A percentile compares a stretch with the other conserved stretches of the same genome.
Conservation (phyloP, 1,284 basidiomycete species). For the Ganoderma boninense region DNA sequence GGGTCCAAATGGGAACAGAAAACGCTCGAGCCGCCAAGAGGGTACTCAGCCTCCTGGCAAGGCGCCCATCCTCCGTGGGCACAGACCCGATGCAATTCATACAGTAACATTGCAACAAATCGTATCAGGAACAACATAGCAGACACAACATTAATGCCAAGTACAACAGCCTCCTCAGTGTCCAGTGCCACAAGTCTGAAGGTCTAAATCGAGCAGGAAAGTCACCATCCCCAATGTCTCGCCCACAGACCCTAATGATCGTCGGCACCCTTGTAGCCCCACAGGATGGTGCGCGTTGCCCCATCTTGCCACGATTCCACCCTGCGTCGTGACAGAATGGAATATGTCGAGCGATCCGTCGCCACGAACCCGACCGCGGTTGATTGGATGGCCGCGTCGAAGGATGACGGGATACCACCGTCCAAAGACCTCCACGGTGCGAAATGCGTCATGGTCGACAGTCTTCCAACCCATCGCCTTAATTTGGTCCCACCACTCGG, state of each 20-base stretch:
- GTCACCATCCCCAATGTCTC: neutral
- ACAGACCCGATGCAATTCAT: neutral
- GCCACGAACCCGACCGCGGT: constrained; percentile 73
- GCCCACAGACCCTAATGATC: constrained; percentile 37
- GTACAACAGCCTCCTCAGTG: constrained; percentile 12
- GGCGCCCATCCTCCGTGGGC: too few relatives aligned
- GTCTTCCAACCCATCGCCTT: constrained; percentile 64
- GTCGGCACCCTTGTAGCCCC: constrained; percentile 56
- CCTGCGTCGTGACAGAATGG: constrained; percentile 65
- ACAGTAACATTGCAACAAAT: neutral
- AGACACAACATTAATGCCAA: constrained; percentile 13
- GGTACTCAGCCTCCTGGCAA: too few relatives aligned
- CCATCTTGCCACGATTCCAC: constrained; percentile 73
- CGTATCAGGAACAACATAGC: neutral
- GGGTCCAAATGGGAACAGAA: too few relatives aligned
- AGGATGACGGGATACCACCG: constrained; percentile 72
- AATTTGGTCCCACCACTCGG: constrained; percentile 73
- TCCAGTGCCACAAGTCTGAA: neutral
- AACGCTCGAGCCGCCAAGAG: too few relatives aligned
- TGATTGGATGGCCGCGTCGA: constrained; percentile 76
- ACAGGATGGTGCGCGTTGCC: constrained; percentile 57
- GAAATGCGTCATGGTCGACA: constrained; percentile 60
- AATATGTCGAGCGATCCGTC: constrained; percentile 75
- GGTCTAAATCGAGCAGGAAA: neutral
- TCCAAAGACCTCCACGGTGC: constrained; percentile 61